Evolutionary conservation across 345 rosid genomes (phyloP).

Genomic region (Barbarea vulgaris): DNA sequence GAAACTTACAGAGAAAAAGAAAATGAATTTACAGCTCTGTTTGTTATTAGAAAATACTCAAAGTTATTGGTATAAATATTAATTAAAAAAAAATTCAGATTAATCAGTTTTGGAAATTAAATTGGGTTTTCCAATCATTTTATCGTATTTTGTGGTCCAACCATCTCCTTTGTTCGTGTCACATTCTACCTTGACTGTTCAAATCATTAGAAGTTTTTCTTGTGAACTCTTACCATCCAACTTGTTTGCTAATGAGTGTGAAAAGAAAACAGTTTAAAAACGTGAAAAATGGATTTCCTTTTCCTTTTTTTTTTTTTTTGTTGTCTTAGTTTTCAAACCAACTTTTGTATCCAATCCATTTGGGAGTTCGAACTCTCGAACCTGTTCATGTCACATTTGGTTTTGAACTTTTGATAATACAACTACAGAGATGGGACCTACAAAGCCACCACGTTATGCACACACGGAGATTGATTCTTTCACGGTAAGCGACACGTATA

Average conservation of each 20-base stretch:
- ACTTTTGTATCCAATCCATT: background rate
- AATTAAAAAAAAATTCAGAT: too few species aligned
- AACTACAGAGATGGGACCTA: background rate
- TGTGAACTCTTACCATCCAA: background rate
- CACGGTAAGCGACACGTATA: background rate
- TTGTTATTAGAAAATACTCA: too few species aligned
- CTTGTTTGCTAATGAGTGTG: background rate
- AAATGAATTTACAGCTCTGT: background rate
- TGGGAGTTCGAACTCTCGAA: background rate
- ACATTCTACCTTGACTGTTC: background rate
- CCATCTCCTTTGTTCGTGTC: background rate
- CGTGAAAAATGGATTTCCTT: background rate
- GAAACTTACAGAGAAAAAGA: background rate
- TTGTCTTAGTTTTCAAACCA: background rate
- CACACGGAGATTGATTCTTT: background rate
- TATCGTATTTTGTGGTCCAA: background rate
- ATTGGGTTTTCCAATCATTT: background rate
- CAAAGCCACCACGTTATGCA: background rate
- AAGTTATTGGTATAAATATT: too few species aligned
- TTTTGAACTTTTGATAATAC: background rate
- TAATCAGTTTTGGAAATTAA: background rate
- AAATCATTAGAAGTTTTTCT: background rate
- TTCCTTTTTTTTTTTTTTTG: background rate
- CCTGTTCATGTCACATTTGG: background rate
- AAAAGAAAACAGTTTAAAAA: background rate